A percentile compares a stretch with the other conserved stretches of the same genome.
These are phyloP conservation scores for Fusarium longipes DNA, from an alignment of 2,329 filamentous ascomycete genomes.

Conservation along the genomic window DNA sequence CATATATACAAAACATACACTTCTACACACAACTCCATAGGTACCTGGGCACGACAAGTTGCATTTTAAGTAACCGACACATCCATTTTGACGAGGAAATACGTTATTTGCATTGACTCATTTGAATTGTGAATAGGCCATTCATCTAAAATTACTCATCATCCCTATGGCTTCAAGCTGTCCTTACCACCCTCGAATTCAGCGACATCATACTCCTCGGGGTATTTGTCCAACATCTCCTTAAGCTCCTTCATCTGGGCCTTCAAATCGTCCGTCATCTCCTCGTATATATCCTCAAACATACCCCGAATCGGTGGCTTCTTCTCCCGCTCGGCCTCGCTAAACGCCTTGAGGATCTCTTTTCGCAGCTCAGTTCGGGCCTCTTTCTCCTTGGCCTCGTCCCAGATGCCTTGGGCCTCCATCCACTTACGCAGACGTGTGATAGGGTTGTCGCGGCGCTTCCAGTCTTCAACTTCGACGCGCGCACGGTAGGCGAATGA, in stretches of 20 bases:
- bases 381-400: constrained; percentile 83
- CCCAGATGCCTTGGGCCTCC: constrained; percentile 84
- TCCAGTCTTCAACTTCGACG: constrained; percentile 96
- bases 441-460: constrained; percentile 88
- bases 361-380: constrained; percentile 74
- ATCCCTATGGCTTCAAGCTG: constrained; percentile 60
- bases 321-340: constrained; percentile 83
- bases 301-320: constrained; percentile 77
- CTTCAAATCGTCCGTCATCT: constrained; percentile 81
- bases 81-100: background rate
- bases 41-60: no score
- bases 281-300: constrained; percentile 92
- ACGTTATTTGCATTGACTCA: background rate
- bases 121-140: background rate
- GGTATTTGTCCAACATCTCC: constrained; percentile 84
- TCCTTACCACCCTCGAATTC: constrained; percentile 80
- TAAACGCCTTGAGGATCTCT: constrained; percentile 85
- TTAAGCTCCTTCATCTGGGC: constrained; percentile 78
- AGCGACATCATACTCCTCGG: constrained; percentile 87
- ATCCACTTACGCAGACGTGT: constrained; percentile 90
- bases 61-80: background rate
- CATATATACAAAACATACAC: background rate
- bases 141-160: background rate
- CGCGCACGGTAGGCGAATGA: constrained; percentile 94
- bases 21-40: no score